Evolutionary conservation across 2,329 filamentous ascomycete genomes (phyloP).

Genomic region (Davidsoniella eucalypti): DNA sequence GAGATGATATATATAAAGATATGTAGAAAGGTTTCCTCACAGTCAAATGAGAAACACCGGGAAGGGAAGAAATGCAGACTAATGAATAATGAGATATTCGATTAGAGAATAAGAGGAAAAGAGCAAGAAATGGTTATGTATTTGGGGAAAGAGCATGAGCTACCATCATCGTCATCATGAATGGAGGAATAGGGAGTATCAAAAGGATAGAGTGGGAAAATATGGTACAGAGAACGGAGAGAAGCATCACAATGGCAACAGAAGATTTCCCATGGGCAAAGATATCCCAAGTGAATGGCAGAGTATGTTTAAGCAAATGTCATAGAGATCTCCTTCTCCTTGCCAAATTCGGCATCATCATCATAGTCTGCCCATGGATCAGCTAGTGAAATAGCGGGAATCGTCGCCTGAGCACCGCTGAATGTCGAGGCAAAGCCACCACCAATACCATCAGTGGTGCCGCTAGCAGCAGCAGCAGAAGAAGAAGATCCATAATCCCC

Average conservation of each 20-base stretch:
- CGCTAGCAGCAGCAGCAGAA: neutral
- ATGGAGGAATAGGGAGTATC: too few species aligned
- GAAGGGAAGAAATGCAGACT: too few species aligned
- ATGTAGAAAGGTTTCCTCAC: too few species aligned
- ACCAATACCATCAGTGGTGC: neutral
- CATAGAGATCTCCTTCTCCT: conserved; percentile 63
- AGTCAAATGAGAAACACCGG: too few species aligned
- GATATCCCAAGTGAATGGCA: neutral
- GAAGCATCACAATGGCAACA: too few species aligned
- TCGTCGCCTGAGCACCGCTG: conserved; percentile 24
- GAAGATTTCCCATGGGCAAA: too few species aligned
- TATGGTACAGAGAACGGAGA: too few species aligned
- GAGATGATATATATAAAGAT: too few species aligned
- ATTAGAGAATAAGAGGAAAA: neutral
- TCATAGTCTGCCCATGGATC: conserved; percentile 57
- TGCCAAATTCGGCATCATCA: conserved; percentile 43
- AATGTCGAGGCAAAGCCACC: neutral
- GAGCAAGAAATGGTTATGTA: neutral
- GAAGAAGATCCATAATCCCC: neutral
- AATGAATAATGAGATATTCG: neutral
- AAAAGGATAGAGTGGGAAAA: too few species aligned
- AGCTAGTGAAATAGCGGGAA: conserved; percentile 32
- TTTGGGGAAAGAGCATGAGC: too few species aligned
- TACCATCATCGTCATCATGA: too few species aligned
- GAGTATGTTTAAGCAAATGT: conserved; percentile 48